Evolutionary conservation across 1,139 yeast species (phyloP).

Genomic region (Geotrichum bryndzae): DNA sequence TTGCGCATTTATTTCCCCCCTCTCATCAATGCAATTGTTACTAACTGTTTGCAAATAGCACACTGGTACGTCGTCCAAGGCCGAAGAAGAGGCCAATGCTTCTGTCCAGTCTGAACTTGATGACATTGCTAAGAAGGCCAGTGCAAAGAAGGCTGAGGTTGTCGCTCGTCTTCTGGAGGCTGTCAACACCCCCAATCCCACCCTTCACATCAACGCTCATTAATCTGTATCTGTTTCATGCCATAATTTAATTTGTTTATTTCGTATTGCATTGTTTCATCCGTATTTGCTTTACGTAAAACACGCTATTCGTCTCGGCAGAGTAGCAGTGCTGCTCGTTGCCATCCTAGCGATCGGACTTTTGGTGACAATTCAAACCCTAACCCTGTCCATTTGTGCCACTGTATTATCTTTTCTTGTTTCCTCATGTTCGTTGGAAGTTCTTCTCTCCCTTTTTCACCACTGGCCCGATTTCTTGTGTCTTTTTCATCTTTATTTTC

Average conservation of each 20-base stretch:
- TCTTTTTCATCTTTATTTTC: no score
- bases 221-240: constrained; percentile 4
- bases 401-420: not conserved
- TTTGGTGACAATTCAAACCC: not conserved
- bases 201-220: constrained; percentile 71
- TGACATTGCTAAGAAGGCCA: constrained; percentile 55
- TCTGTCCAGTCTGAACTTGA: constrained; percentile 42
- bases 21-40: not conserved
- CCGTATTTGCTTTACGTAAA: not conserved
- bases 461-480: not conserved
- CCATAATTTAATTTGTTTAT: not conserved
- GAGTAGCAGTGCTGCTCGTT: not conserved
- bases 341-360: not conserved
- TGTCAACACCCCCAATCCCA: constrained; percentile 72
- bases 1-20: not conserved
- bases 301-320: no score
- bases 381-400: not conserved
- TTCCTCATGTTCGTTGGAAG: not conserved
- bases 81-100: constrained; percentile 65
- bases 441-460: not conserved
- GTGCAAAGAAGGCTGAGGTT: constrained; percentile 54
- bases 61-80: constrained; percentile 58
- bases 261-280: not conserved
- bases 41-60: constrained; percentile 34
- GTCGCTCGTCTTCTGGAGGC: constrained; percentile 74